Evolutionary conservation across 2,329 filamentous ascomycete genomes (phyloP).

Genomic region (Aspergillus viridinutans): DNA sequence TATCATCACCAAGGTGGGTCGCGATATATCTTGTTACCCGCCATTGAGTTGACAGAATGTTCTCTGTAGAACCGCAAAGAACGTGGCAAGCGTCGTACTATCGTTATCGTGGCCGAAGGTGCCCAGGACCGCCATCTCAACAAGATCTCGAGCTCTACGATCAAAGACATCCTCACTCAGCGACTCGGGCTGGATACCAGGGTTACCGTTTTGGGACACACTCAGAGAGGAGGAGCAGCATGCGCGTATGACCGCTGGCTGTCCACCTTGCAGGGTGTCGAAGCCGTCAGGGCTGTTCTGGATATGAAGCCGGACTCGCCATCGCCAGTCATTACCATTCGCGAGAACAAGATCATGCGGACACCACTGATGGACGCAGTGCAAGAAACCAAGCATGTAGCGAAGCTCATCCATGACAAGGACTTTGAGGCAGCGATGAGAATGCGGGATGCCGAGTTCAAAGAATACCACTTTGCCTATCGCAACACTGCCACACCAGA

Average conservation of each 20-base stretch:
- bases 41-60: not conserved
- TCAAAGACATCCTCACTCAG: constrained; percentile 82
- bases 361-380: constrained; percentile 89
- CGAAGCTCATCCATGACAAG: constrained; percentile 74
- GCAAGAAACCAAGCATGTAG: constrained; percentile 75
- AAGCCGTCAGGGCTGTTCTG: constrained; percentile 86
- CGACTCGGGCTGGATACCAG: constrained; percentile 83
- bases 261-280: constrained; percentile 86
- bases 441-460: constrained; percentile 87
- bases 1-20: constrained; percentile 65
- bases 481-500: constrained; percentile 83
- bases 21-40: not conserved
- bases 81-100: constrained; percentile 92
- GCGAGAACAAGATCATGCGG: constrained; percentile 94
- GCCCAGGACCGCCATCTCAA: constrained; percentile 79
- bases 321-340: constrained; percentile 92
- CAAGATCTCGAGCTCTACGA: constrained; percentile 74
- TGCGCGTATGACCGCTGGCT: constrained; percentile 94
- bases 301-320: constrained; percentile 84
- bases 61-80: constrained; percentile 64
- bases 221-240: constrained; percentile 90
- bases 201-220: constrained; percentile 91
- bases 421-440: constrained; percentile 86
- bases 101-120: constrained; percentile 95
- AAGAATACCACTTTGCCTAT: constrained; percentile 86